Base-by-base conservation (phyloP, 441 rosid genomes). In the Populus hybrid region DNA sequence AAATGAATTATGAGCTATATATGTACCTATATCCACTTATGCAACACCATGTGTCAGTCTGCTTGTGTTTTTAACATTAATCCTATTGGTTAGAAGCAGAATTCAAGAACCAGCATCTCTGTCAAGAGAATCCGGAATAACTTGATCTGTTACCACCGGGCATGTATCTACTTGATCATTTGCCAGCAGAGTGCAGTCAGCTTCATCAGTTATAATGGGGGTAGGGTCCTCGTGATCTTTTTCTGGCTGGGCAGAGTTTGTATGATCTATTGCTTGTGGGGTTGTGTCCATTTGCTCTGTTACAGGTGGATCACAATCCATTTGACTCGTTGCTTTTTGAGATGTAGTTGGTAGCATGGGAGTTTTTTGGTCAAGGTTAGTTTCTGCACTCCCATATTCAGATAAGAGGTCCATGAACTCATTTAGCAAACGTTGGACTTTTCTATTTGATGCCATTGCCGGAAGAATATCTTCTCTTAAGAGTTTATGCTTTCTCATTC, bases 351-450 rank as follows among this genome's bases (percentile, higher is more conserved):
- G 77, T 1, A 72, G 68, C 8, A 75, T 6, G 10, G 84, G 71
- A 31, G 56, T 72, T 64, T 77, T 82, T 20, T 72, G 82, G 56
- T 83, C 88, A 29, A 69, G 23, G 33, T 77, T 76, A 75, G 74
- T 76, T 72, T 88, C 29, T 28, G 29, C 29, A 28, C 29, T 28
- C 29, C 3, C 29, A 28, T 28, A 28, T 28, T 28, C 29, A 38
- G 98, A 94, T n/a, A 96, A 83, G 69, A 91, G 94, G 86, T 96
- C 96, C 88, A 94, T 88, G 77, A 96, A 96, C 83, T 96, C 99
- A 20, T 89, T 93, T 68, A 96, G 96, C 59, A 96, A 86, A 56
- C 97, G 90, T 87, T 96, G 99, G 50, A 96, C 99, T 87, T 94
- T 96, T 72, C 99, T 86, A 83, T 96, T 96, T 35, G 98, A 86